A percentile compares a stretch with the other conserved stretches of the same genome.
Conservation (phyloP, 2,329 filamentous ascomycete species). For the Fusarium acutatum region DNA sequence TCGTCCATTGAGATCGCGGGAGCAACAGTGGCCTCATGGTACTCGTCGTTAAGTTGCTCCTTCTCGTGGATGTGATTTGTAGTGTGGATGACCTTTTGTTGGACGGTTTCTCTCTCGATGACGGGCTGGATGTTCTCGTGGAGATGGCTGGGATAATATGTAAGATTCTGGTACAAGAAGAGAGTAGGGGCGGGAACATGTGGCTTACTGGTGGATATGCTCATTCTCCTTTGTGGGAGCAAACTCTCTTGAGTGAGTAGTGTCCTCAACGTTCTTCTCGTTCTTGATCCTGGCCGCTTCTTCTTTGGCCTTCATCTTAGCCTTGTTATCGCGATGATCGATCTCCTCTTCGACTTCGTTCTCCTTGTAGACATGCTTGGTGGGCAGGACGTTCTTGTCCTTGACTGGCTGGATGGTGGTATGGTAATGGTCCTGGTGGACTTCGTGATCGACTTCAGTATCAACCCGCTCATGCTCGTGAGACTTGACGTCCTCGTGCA, state of each 20-base stretch:
- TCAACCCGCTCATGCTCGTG: slow-evolving; percentile 24
- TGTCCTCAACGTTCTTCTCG: slow-evolving; percentile 16
- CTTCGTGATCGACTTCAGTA: slow-evolving; percentile 17
- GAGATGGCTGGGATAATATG: neutral
- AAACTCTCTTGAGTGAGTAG: slow-evolving; percentile 13
- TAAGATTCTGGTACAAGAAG: neutral
- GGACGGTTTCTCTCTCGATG: slow-evolving; percentile 26
- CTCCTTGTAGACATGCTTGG: slow-evolving; percentile 25
- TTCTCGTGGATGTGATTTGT: slow-evolving; percentile 20
- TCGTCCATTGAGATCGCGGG: slow-evolving; percentile 5
- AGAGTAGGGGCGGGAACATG: accelerated
- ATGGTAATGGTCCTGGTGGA: slow-evolving; percentile 24
- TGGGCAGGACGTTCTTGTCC: slow-evolving; percentile 21
- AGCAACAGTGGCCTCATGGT: slow-evolving; percentile 14
- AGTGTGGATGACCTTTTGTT: slow-evolving; percentile 25
- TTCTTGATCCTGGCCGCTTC: slow-evolving; percentile 16
- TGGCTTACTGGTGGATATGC: slow-evolving; percentile 18
- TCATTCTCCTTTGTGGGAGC: slow-evolving; percentile 13
- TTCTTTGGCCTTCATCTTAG: slow-evolving; percentile 14
- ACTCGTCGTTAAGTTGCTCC: slow-evolving; percentile 16
- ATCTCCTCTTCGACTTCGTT: slow-evolving; percentile 20
- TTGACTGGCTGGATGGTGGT: slow-evolving; percentile 24
- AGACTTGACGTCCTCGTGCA: slow-evolving; percentile 25
- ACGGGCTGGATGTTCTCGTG: slow-evolving; percentile 27
- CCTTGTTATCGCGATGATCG: slow-evolving; percentile 15